phyloP scores from a whole-genome alignment of 2,329 filamentous ascomycete species.

The Arthrobotrys sinensis region DNA sequence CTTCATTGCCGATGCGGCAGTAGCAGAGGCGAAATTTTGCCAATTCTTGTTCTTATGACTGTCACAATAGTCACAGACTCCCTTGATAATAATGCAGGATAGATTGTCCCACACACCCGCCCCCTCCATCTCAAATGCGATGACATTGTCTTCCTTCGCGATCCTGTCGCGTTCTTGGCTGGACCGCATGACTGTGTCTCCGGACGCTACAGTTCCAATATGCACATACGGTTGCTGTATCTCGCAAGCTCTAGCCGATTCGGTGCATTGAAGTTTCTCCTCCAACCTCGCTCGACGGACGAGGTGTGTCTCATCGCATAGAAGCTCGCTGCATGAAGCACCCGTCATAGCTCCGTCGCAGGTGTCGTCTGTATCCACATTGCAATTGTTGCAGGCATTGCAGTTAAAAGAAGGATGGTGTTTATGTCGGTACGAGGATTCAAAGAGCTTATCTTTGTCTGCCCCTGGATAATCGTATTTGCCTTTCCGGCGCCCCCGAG shows the following conservation, averaged over 20 bases:
- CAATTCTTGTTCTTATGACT: slow-evolving; percentile 68
- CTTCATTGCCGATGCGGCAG: slow-evolving; percentile 66
- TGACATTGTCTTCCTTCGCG: slow-evolving; percentile 62
- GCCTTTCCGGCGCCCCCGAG: slow-evolving; percentile 10
- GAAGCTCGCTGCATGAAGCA: slow-evolving; percentile 64
- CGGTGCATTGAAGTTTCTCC: slow-evolving; percentile 2
- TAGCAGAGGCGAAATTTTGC: slow-evolving; percentile 68
- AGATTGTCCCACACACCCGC: slow-evolving; percentile 67
- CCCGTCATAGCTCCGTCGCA: slow-evolving; percentile 63
- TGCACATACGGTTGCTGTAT: slow-evolving; percentile 63
- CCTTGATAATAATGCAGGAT: slow-evolving; percentile 65
- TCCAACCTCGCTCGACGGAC: slow-evolving; percentile 37
- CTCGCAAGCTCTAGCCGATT: not conserved
- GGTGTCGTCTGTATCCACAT: slow-evolving; percentile 16
- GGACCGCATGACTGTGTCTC: slow-evolving; percentile 67
- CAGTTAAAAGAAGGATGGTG: slow-evolving; percentile 63
- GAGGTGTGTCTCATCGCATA: slow-evolving; percentile 63
- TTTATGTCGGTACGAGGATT: slow-evolving; percentile 65
- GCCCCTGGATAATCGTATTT: slow-evolving; percentile 65
- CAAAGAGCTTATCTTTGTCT: slow-evolving; percentile 65
- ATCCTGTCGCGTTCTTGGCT: slow-evolving; percentile 65
- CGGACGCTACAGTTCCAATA: slow-evolving; percentile 66
- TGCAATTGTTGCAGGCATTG: slow-evolving; percentile 39
- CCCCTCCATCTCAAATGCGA: slow-evolving; percentile 67
- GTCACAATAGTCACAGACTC: slow-evolving; percentile 68